Conservation (phyloP, 163 green algal genomes). For the Chlamydomonas reinhardtii region DNA sequence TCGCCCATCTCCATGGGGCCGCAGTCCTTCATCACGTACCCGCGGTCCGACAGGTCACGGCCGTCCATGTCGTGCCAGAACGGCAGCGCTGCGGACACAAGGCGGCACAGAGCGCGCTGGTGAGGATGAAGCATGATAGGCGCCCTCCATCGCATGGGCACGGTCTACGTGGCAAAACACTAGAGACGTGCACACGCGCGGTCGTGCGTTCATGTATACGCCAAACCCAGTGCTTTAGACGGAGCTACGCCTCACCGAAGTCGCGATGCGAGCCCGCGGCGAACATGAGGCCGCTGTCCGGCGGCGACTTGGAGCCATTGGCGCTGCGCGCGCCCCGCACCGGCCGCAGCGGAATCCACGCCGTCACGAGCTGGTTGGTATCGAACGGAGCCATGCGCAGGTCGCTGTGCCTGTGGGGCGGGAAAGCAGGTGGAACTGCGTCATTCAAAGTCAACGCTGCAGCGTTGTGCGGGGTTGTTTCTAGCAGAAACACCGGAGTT, state of each 20-base stretch:
- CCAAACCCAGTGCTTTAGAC: too few species aligned
- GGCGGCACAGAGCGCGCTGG: too few species aligned
- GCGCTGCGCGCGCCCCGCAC: slow-evolving; percentile 45
- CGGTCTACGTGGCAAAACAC: too few species aligned
- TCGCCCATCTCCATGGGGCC: slow-evolving; percentile 72
- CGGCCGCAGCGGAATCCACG: slow-evolving; percentile 76
- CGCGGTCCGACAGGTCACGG: slow-evolving; percentile 56
- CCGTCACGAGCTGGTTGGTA: slow-evolving; percentile 77
- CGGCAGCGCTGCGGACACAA: too few species aligned
- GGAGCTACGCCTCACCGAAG: slow-evolving; percentile 50
- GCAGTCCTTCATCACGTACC: slow-evolving; percentile 58
- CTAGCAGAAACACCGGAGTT: too few species aligned
- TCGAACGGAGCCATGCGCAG: slow-evolving; percentile 66
- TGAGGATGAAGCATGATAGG: too few species aligned
- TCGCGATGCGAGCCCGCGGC: slow-evolving; percentile 62
- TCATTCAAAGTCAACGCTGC: too few species aligned
- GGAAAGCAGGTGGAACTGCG: too few species aligned
- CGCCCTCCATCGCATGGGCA: too few species aligned
- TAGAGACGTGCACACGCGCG: too few species aligned
- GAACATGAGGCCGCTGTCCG: slow-evolving; percentile 62
- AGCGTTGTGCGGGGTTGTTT: too few species aligned
- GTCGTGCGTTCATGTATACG: too few species aligned
- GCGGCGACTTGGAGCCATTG: neutral
- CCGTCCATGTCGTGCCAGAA: slow-evolving; percentile 58
- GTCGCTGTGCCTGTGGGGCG: slow-evolving; percentile 61